Evolutionary conservation across 2,329 filamentous ascomycete species (phyloP), one percentile per base, ranked within the genome.

Genomic region (Graphilbum sp.): DNA sequence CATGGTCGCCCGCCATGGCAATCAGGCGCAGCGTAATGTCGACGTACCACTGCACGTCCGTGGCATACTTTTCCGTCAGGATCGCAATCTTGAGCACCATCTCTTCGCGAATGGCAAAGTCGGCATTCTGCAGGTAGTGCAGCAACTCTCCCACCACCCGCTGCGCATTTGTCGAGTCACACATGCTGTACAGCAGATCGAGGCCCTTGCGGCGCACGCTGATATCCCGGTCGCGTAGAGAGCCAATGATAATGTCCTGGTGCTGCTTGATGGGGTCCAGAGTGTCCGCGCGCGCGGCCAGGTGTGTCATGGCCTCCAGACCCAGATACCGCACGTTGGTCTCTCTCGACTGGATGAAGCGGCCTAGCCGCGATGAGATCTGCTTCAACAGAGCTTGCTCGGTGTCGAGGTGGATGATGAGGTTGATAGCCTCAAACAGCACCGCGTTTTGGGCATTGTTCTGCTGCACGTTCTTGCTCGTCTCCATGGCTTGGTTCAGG

Each of bases 61-160:
- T 95, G 19, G 90, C 90, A 55, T 98, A 98, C 55, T 96, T 96
- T 56, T 98, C 90, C 0, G 92, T 96, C 46, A 98, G 60, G 52
- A 98, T 98, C 37, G 90, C 90, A 58, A 98, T 94, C 62, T 98
- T 98, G 45, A 98, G 67, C 4, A 96, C 90, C 90, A 98, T 98
- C 58, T 98, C 90, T 61, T 98, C 92, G 45, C 92, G 76, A 50
- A 98, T 95, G 5, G 88, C 88, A 57, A 94, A 98, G 57, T 98
- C 90, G 35, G 90, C 90, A 40, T 85, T 94, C 52, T 95, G 88
- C 9, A 98, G 71, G 57, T 95, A 96, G 48, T 88, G 84, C 38
- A 98, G 62, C 36, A 98, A 75, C 61, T 98, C 90, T 43, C 82
- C 80, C 30, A 98, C 90, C 47, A 98, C 93, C 10, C 84, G 78